Base-by-base conservation (phyloP, 768 basidiomycete genomes). In the Tylopilus vinaceipallidus region DNA sequence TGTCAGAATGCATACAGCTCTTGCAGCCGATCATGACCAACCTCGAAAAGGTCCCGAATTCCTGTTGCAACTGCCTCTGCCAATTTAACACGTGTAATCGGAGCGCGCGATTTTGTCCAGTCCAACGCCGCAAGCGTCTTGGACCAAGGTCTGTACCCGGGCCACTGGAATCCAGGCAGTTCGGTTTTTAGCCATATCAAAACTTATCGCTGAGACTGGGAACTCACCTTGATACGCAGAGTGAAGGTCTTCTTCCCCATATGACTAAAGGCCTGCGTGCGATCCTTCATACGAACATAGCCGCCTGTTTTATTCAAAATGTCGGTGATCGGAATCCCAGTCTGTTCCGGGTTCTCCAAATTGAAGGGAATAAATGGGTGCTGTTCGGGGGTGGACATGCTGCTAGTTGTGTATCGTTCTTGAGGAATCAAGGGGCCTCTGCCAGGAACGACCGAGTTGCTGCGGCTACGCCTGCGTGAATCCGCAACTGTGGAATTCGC, bases 91-190 rank as follows among this genome's bases (percentile, higher is more conserved):
- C 81, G 77, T 1, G 85, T 88, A 52, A 89, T 82, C 2, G 86
- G 87, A n/a, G 77, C 76, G 20, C 88, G 88, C 1, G 78, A 79
- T 59, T 79, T 88, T 17, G 79, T 77, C 69, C 88, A 91, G 63
- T 90, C 82, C 61, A 82, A 77, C 1, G 88, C 86, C 6, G 87
- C 84, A 54, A 90, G 85, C 55, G 89, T 87, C 52, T 86, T 76
- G 55, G 79, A 81, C 83, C 83, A 89, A 49, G 78, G 78, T 44
- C 76, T 71, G 60, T 90, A 90, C 4, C 88, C 88, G 16, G 86
- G 87, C 88, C 88, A 91, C 87, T 89, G 56, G 34, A 47, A 24
- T 45, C 41, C 34, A 17, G 2, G n/a, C 13, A 7, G 24, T 26
- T 16, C 30, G 42, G 45, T 6, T 7, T 33, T 54, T 16, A 53